These are phyloP conservation scores for Croton setiger DNA, from an alignment of 441 rosid species.

Conservation along the genomic window DNA sequence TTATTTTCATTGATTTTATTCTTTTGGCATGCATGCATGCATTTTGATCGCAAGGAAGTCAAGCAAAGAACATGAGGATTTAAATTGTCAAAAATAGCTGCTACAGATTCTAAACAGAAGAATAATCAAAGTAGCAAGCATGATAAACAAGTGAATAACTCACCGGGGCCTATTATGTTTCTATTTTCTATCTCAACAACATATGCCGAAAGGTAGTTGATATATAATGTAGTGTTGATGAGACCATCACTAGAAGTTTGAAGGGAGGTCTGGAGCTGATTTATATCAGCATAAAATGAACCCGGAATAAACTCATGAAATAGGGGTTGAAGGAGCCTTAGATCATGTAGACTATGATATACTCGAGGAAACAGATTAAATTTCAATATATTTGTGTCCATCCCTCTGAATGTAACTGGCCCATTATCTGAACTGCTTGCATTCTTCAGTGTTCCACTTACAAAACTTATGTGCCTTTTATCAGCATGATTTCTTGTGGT, in stretches of 20 bases:
- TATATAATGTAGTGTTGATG: constrained; percentile 70
- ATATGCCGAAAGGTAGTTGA: constrained; percentile 82
- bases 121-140: neutral
- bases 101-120: neutral
- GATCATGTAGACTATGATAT: constrained; percentile 61
- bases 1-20: too few relatives aligned
- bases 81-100: neutral
- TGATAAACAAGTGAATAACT: constrained; percentile 26
- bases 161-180: constrained; percentile 82
- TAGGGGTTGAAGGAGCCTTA: constrained; percentile 81
- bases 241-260: constrained; percentile 60
- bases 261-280: constrained; percentile 74
- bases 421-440: constrained; percentile 56
- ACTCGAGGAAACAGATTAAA: constrained; percentile 85
- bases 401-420: constrained; percentile 88
- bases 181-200: constrained; percentile 73
- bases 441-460: constrained; percentile 70
- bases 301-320: constrained; percentile 91
- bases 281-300: constrained; percentile 49
- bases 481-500: constrained; percentile 47
- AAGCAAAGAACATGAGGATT: neutral
- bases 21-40: neutral
- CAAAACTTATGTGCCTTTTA: constrained; percentile 64
- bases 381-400: constrained; percentile 55
- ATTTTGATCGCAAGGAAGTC: neutral